Base-by-base conservation (phyloP, 2,329 filamentous ascomycete genomes). In the Botrytis sinoallii region DNA sequence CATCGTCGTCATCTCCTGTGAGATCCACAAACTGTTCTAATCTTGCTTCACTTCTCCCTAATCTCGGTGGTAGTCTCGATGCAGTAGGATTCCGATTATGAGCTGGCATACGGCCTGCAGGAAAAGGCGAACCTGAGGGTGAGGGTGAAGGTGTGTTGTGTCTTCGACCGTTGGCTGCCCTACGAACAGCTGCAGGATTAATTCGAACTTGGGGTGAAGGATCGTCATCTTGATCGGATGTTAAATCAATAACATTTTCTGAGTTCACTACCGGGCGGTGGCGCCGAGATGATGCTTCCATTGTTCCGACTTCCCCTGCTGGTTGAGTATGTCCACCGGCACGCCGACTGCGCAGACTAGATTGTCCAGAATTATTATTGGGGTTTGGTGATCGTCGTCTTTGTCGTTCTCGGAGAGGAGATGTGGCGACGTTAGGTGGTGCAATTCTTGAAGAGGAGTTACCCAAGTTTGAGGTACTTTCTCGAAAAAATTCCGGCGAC, bases 21-120 rank as follows among this genome's bases (percentile, higher is more conserved):
- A 89, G 83, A 77, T 89, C 88, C 71, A 89, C 88, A 42, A 88
- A 80, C 29, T 78, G 75, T n/a, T 70, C 75, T 18, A 80, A 38
- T 12, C 71, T 74, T 35, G 76, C 75, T 76, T 80, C 78, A 70
- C 77, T 80, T 74, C 79, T 76, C n/a, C 75, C 78, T 38, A 81
- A 75, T 40, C 77, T 63, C 18, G 66, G 71, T 16, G 64, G 64
- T 57, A 77, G 79, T 70, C 77, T 74, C 32, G 75, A 57, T n/a
- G 52, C 14, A 57, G 52, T 57, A 57, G 14, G 52, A 29, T 57
- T 57, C 16, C 52, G 52, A 57, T 32, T 57, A 14, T 29, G 52
- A 57, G 52, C n/a, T 29, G 52, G 18, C n/a, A 8, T 18, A n/a
- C n/a, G 52, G n/a, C 52, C 52, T 29, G 12, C 12, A 29, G 14